These are phyloP conservation scores for Pisolithus tinctorius DNA, from an alignment of 768 basidiomycete genomes.

Conservation along the genomic window DNA sequence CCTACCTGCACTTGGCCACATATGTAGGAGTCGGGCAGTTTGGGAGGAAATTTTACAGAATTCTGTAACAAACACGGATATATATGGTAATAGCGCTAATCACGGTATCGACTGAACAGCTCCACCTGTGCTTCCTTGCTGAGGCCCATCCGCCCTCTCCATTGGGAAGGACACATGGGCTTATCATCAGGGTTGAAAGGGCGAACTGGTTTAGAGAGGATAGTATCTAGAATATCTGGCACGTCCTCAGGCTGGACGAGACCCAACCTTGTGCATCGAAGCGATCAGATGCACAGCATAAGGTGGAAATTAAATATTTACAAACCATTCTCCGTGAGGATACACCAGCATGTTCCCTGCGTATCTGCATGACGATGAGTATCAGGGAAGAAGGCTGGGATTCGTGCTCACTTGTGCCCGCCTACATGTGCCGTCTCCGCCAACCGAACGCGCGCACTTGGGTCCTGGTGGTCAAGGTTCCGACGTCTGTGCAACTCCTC, in stretches of 20 bases:
- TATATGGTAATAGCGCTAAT: neutral
- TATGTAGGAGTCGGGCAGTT: no score
- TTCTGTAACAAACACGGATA: no score
- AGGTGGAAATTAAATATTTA: slow-evolving; percentile 1
- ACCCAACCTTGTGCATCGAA: slow-evolving; percentile 47
- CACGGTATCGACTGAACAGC: slow-evolving; percentile 17
- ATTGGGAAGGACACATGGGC: slow-evolving; percentile 43
- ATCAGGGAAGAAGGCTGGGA: neutral
- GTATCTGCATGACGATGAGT: slow-evolving; percentile 34
- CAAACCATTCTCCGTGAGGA: slow-evolving; percentile 69
- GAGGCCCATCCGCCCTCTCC: slow-evolving; percentile 71
- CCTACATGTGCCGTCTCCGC: slow-evolving; percentile 76
- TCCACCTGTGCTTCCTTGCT: slow-evolving; percentile 49
- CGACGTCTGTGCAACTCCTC: slow-evolving; percentile 42
- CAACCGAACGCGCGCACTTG: slow-evolving; percentile 35
- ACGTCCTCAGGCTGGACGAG: slow-evolving; percentile 52
- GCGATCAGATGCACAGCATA: neutral
- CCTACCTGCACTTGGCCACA: no score
- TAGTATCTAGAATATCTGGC: slow-evolving; percentile 41
- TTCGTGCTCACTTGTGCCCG: slow-evolving; percentile 63
- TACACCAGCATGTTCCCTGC: slow-evolving; percentile 66
- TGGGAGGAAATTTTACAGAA: no score
- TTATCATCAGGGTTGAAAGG: slow-evolving; percentile 24
- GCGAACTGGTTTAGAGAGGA: slow-evolving; percentile 26
- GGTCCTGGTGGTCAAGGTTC: slow-evolving; percentile 19